Conservation (phyloP, 2,329 filamentous ascomycete species). For the Xylariaceae sp. region DNA sequence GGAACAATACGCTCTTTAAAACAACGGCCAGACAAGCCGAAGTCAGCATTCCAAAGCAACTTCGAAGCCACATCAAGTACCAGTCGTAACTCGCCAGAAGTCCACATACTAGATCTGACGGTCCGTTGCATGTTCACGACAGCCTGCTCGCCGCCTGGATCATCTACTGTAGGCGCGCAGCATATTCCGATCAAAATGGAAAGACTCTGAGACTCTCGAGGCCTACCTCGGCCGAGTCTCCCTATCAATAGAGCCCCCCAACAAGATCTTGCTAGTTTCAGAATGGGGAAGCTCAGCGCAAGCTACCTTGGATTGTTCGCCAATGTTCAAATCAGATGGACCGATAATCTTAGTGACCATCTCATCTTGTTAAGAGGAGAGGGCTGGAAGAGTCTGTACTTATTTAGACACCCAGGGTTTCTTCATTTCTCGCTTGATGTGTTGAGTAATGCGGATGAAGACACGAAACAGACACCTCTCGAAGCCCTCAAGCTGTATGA, state of each 20-base stretch:
- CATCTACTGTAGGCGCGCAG: neutral
- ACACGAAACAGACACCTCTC: neutral
- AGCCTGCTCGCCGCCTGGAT: neutral
- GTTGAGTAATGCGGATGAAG: neutral
- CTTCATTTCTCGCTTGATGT: neutral
- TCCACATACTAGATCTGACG: neutral
- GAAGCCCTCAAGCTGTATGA: neutral
- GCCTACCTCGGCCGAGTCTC: neutral
- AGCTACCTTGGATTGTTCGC: neutral
- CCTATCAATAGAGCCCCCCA: neutral
- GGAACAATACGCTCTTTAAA: neutral
- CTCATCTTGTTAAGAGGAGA: neutral
- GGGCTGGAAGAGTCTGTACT: slow-evolving; percentile 1
- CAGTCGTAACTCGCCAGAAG: neutral
- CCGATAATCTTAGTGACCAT: neutral
- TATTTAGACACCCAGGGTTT: slow-evolving; percentile 4
- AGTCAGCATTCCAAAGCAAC: neutral
- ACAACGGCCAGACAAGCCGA: neutral
- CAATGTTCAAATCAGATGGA: neutral
- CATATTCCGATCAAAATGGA: neutral
- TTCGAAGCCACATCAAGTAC: neutral
- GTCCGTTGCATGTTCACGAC: neutral
- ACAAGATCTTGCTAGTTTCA: neutral
- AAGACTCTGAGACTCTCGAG: neutral
- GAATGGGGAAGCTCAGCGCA: neutral